phyloP scores from a whole-genome alignment of 306 rosid species.

The Canavalia gladiata region DNA sequence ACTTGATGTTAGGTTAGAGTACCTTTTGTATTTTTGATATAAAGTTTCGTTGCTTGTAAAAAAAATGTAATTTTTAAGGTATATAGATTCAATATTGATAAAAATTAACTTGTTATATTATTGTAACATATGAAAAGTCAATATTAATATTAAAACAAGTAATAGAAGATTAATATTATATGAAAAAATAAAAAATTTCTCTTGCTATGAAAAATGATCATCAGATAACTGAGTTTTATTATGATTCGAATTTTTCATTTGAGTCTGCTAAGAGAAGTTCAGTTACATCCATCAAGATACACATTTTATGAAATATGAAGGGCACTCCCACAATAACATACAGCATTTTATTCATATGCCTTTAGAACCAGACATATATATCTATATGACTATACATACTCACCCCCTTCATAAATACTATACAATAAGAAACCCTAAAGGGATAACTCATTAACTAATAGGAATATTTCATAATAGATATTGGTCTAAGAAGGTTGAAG shows the following conservation, averaged over 20 bases:
- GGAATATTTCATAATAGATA: neutral
- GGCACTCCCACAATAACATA: neutral
- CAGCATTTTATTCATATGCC: neutral
- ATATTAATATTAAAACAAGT: neutral
- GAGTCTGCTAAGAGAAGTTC: neutral
- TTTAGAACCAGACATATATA: constrained; percentile 10
- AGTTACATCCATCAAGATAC: constrained; percentile 16
- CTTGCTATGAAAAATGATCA: neutral
- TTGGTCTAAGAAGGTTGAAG: neutral
- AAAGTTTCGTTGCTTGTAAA: no score
- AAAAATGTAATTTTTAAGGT: no score
- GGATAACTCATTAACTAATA: constrained; percentile 12
- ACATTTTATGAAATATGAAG: constrained; percentile 27
- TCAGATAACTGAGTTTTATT: neutral
- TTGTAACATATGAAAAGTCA: neutral
- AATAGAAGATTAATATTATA: neutral
- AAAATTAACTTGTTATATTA: no score
- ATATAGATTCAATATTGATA: no score
- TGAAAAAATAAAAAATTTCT: neutral
- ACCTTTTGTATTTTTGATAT: no score
- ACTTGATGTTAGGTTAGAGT: no score
- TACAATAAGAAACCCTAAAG: constrained; percentile 45
- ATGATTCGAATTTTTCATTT: neutral
- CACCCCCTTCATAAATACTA: constrained; percentile 36
- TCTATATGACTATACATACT: neutral